These are phyloP conservation scores for Suillus variegatus DNA, from an alignment of 768 basidiomycete genomes.

Conservation along the genomic window DNA sequence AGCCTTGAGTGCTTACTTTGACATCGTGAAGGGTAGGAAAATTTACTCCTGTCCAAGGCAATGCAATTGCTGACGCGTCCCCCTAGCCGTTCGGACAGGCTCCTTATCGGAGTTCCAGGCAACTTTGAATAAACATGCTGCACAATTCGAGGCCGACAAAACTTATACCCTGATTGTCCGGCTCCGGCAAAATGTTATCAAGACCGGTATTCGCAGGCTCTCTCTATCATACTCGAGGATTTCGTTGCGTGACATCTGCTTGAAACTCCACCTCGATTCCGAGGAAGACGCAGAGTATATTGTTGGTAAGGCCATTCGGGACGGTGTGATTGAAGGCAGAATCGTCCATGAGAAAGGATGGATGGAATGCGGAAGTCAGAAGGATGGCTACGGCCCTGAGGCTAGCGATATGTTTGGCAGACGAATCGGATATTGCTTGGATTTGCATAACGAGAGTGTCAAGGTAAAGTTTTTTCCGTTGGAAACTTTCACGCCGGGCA, in stretches of 20 bases:
- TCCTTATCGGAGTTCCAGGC: conserved; percentile 93
- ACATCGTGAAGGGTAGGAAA: conserved; percentile 86
- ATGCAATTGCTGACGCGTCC: conserved; percentile 3
- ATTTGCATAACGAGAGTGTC: conserved; percentile 95
- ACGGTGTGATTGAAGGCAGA: conserved; percentile 91
- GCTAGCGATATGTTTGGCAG: conserved; percentile 86
- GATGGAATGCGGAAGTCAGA: conserved; percentile 86
- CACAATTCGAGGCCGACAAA: conserved; percentile 81
- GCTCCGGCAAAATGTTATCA: conserved; percentile 98
- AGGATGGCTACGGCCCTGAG: conserved; percentile 89
- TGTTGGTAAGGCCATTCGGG: conserved; percentile 95
- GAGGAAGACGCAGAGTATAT: conserved; percentile 99
- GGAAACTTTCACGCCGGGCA: conserved; percentile 6
- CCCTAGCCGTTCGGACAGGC: conserved; percentile 87
- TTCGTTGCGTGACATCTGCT: conserved; percentile 89
- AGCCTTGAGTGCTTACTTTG: conserved; percentile 85
- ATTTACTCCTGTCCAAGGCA: not conserved
- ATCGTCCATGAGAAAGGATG: conserved; percentile 94
- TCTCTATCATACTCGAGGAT: conserved; percentile 90
- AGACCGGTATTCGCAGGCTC: conserved; percentile 93
- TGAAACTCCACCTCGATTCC: conserved; percentile 91
- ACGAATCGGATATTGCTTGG: conserved; percentile 88
- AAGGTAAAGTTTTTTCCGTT: conserved; percentile 57
- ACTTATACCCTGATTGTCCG: conserved; percentile 92
- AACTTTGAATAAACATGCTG: conserved; percentile 73